Evolutionary conservation across 1,284 basidiomycete genomes (phyloP).

Genomic region (Albatrellus sp.): DNA sequence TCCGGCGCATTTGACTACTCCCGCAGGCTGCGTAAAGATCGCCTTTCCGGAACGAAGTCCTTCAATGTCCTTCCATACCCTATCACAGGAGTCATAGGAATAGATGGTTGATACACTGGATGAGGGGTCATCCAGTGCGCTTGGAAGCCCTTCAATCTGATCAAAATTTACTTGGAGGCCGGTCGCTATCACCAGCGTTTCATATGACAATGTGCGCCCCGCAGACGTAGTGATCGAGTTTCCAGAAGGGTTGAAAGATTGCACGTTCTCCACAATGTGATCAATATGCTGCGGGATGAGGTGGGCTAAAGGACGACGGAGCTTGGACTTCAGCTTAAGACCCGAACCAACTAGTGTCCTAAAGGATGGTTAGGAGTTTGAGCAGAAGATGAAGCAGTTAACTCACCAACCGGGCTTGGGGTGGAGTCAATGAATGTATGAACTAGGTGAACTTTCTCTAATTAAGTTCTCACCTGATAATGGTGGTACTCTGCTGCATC

Average conservation of each 20-base stretch:
- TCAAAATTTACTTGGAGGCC: conserved; percentile 83
- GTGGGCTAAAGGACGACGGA: conserved; percentile 53
- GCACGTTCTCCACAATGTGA: conserved; percentile 67
- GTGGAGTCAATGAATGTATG: conserved; percentile 5
- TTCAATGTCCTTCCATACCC: conserved; percentile 75
- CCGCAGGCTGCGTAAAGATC: conserved; percentile 94
- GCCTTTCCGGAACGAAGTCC: conserved; percentile 70
- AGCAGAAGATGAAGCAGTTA: background rate
- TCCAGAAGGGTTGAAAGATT: conserved; percentile 62
- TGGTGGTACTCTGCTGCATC: conserved; percentile 70
- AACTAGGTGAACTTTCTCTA: background rate
- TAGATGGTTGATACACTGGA: conserved; percentile 94
- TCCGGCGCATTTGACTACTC: conserved; percentile 91
- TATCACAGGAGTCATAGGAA: conserved; percentile 79
- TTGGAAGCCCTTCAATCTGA: conserved; percentile 64
- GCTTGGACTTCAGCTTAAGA: conserved; percentile 56
- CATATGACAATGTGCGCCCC: conserved; percentile 72
- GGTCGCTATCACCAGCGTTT: conserved; percentile 80
- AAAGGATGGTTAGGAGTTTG: conserved; percentile 1
- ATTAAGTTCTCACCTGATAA: conserved; percentile 48
- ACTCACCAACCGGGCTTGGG: conserved; percentile 66
- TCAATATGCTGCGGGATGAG: conserved; percentile 68
- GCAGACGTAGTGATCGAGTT: conserved; percentile 65
- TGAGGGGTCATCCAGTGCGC: conserved; percentile 65
- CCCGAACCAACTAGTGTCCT: conserved; percentile 93